Percentiles rank a stretch among this genome's conserved stretches.
phyloP scores from a whole-genome alignment of 768 basidiomycete species.

The Suillus occidentalis region DNA sequence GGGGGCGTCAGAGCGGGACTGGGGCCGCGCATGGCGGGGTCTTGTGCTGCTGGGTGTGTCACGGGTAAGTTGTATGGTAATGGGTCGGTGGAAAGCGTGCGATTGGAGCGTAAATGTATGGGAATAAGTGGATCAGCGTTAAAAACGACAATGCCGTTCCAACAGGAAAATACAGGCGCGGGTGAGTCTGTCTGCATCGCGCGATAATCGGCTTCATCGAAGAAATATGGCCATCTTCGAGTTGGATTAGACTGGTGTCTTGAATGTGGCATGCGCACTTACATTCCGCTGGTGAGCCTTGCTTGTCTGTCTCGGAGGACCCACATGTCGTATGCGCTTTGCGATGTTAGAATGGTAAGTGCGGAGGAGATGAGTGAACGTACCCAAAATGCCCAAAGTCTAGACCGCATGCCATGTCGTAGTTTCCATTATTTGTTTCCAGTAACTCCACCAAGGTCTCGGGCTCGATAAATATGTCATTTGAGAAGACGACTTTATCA shows the following conservation, averaged over 20 bases:
- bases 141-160: constrained; percentile 47
- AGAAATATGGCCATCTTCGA: constrained; percentile 41
- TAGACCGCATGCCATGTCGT: constrained; percentile 45
- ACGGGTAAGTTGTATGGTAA: constrained; percentile 27
- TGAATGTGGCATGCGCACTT: not conserved
- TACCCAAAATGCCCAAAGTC: constrained; percentile 38
- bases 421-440: constrained; percentile 36
- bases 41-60: constrained; percentile 29
- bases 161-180: constrained; percentile 45
- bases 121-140: constrained; percentile 42
- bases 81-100: constrained; percentile 35
- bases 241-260: not conserved
- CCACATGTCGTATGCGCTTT: constrained; percentile 39
- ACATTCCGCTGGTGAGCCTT: constrained; percentile 18
- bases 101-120: constrained; percentile 36
- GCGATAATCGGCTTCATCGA: constrained; percentile 36
- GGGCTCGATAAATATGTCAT: constrained; percentile 43
- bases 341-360: too few species aligned
- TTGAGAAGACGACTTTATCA: constrained; percentile 42
- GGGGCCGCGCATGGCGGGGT: constrained; percentile 15
- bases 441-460: constrained; percentile 41
- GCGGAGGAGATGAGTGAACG: not conserved
- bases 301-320: constrained; percentile 37
- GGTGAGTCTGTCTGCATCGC: constrained; percentile 39
- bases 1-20: constrained; percentile 34